Conservation (phyloP, 768 basidiomycete species). For the Lyophyllum decastes region DNA sequence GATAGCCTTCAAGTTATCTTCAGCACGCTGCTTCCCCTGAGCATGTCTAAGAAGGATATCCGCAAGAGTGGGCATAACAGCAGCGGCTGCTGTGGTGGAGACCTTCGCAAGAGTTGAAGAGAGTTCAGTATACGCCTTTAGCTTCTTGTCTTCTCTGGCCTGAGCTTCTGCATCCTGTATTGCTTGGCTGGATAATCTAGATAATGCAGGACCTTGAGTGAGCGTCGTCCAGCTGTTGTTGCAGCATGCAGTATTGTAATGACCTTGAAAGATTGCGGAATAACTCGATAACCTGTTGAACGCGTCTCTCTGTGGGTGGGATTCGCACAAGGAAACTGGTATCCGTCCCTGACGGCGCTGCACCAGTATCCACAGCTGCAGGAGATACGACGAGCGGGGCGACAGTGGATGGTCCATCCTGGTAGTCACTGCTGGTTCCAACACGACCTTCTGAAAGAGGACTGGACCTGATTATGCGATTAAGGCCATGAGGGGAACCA, state of each 20-base stretch:
- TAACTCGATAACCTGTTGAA: conserved; percentile 29
- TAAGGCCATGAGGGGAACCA: background rate
- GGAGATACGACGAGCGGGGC: background rate
- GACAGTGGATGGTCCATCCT: background rate
- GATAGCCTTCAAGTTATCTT: conserved; percentile 39
- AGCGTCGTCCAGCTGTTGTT: conserved; percentile 5
- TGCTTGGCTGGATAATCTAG: conserved; percentile 47
- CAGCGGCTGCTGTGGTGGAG: conserved; percentile 39
- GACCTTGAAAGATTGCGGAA: conserved; percentile 45
- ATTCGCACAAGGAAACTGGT: background rate
- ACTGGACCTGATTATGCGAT: background rate
- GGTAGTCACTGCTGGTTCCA: background rate
- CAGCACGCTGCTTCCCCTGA: conserved; percentile 42
- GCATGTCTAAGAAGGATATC: conserved; percentile 43
- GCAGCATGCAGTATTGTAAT: conserved; percentile 19
- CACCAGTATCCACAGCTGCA: background rate
- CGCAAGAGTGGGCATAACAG: conserved; percentile 47
- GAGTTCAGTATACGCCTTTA: conserved; percentile 50
- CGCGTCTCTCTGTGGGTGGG: conserved; percentile 3
- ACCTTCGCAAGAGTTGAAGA: conserved; percentile 48
- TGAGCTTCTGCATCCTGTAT: conserved; percentile 43
- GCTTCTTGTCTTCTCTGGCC: conserved; percentile 46
- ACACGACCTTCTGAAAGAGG: background rate
- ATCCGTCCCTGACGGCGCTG: background rate
- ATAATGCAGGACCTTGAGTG: background rate